Conservation (phyloP, 257 asterid genomes). For the Solanum chilense region DNA sequence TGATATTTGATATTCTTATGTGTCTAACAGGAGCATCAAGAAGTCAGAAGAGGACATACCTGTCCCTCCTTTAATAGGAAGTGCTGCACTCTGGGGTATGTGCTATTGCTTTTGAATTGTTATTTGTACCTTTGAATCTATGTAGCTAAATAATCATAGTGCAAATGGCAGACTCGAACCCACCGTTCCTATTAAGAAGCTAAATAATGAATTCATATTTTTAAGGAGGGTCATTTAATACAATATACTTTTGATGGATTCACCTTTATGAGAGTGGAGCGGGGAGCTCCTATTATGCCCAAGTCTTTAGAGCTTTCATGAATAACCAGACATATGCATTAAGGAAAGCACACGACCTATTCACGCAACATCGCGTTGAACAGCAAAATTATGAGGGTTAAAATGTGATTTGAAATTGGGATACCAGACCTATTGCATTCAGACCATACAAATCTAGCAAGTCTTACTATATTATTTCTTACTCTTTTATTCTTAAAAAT, state of each 20-base stretch:
- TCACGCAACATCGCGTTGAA: neutral
- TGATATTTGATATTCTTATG: neutral
- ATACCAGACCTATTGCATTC: neutral
- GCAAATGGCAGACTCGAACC: neutral
- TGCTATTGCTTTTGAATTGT: neutral
- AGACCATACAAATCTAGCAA: neutral
- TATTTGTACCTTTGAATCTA: neutral
- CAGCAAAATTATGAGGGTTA: neutral
- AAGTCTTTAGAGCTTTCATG: neutral
- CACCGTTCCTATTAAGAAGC: neutral
- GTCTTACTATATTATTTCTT: neutral
- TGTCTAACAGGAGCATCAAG: conserved; percentile 62
- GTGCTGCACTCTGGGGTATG: conserved; percentile 95
- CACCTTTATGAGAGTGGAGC: neutral
- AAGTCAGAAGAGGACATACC: conserved; percentile 85
- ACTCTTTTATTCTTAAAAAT: neutral
- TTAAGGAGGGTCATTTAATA: neutral
- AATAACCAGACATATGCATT: neutral
- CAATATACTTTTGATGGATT: neutral
- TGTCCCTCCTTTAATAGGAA: conserved; percentile 76
- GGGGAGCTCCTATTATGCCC: neutral
- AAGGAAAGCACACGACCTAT: neutral
- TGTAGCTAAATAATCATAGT: neutral
- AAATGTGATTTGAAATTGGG: neutral
- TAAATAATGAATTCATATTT: neutral